phyloP scores from a whole-genome alignment of 2,329 filamentous ascomycete species.

The Orbilia blumenaviensis region DNA sequence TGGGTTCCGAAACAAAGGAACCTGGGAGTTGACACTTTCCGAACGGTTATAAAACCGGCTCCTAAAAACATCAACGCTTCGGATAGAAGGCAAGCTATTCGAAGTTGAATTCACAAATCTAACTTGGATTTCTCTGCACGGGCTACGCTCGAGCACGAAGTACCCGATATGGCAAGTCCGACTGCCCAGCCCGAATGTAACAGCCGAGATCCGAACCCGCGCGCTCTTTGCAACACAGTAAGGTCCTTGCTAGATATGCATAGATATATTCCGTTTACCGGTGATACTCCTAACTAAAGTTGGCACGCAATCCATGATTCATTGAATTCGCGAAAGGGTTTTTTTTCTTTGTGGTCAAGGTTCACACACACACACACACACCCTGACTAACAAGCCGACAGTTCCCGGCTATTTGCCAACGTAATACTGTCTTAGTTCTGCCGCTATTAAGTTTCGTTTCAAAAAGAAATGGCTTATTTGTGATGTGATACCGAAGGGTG shows the following conservation, averaged over 20 bases:
- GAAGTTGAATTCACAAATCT: background rate
- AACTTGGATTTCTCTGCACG: background rate
- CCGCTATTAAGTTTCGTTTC: slow-evolving; percentile 9
- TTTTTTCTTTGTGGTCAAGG: background rate
- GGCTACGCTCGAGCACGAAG: background rate
- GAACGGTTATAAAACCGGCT: slow-evolving; percentile 8
- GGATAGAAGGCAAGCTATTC: background rate
- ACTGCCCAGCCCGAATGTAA: background rate
- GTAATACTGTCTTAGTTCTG: slow-evolving; percentile 1
- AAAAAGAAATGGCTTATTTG: background rate
- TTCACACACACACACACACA: too few relatives aligned
- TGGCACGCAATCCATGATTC: background rate
- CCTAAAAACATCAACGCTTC: background rate
- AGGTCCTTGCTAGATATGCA: background rate
- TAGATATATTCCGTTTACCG: slow-evolving; percentile 1
- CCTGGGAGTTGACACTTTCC: background rate
- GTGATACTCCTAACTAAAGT: background rate
- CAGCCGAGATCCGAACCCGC: slow-evolving; percentile 46
- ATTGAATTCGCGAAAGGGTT: background rate
- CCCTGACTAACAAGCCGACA: background rate
- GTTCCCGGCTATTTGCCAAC: background rate
- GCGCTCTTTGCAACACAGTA: slow-evolving; percentile 14
- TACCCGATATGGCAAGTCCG: background rate
- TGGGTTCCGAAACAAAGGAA: background rate
- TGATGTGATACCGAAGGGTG: slow-evolving; percentile 10